Conservation (phyloP, 2,329 filamentous ascomycete genomes). For the Penicillium nordicum region DNA sequence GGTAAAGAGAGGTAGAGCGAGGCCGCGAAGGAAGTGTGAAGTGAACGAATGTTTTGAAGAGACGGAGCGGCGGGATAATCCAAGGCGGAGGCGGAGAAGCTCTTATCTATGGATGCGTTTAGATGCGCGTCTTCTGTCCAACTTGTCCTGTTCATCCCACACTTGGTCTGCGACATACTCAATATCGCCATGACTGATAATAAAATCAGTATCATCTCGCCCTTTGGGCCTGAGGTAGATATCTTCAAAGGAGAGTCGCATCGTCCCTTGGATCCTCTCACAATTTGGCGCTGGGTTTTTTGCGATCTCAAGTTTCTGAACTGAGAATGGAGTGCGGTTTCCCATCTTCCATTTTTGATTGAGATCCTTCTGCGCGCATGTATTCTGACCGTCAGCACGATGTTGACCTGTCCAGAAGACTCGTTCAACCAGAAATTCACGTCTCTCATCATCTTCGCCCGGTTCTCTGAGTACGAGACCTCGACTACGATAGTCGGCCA, state of each 20-base stretch:
- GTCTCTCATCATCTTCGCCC: too few species aligned
- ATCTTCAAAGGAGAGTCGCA: neutral
- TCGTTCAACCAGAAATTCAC: neutral
- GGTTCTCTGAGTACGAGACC: neutral
- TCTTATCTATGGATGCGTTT: neutral
- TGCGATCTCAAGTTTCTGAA: neutral
- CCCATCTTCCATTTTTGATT: neutral
- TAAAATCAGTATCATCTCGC: neutral
- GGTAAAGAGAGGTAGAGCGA: neutral
- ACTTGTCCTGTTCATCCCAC: neutral
- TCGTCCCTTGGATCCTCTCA: neutral
- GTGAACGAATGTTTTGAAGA: neutral
- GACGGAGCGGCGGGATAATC: neutral
- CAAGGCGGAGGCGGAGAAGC: constrained; percentile 11
- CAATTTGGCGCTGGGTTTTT: neutral
- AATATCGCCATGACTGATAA: neutral
- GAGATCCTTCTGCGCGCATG: neutral
- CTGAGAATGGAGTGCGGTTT: neutral
- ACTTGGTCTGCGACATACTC: neutral
- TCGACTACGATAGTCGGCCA: neutral
- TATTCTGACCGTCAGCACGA: neutral
- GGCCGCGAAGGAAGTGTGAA: neutral
- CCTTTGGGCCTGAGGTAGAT: neutral
- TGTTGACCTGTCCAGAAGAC: neutral
- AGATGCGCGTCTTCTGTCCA: too few species aligned